Conservation (phyloP, 75 land plant genomes). For the Pinus albicaulis region DNA sequence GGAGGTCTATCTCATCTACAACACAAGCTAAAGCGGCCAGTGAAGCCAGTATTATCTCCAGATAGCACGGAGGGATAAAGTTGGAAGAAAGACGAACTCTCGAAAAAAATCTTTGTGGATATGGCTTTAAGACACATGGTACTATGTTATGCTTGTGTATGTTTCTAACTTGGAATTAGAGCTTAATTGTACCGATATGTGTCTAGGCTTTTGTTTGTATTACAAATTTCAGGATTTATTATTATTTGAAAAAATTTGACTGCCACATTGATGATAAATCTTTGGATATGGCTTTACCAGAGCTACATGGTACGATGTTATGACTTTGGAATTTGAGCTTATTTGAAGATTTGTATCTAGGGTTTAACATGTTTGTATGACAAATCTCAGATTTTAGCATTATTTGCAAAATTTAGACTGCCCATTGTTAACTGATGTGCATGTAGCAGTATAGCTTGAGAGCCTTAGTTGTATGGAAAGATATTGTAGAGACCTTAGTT, state of each 20-base stretch:
- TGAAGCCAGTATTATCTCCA: constrained; percentile 34
- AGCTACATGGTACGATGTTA: constrained; percentile 67
- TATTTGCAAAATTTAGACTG: no score
- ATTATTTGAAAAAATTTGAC: background rate
- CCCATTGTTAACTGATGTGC: background rate
- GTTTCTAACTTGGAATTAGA: constrained; percentile 1
- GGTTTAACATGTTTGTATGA: background rate
- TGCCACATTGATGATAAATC: constrained; percentile 29
- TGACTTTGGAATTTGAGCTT: background rate
- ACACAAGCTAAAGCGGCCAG: constrained; percentile 10
- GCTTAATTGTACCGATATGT: background rate
- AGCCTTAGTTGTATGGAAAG: background rate
- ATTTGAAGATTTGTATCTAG: background rate
- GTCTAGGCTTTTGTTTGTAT: background rate
- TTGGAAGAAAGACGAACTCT: constrained; percentile 69
- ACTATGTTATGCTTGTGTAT: constrained; percentile 2
- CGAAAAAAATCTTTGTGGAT: constrained; percentile 76
- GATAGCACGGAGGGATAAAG: no score
- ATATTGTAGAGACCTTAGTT: background rate
- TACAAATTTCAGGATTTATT: background rate
- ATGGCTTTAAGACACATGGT: constrained; percentile 92
- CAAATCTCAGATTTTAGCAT: background rate
- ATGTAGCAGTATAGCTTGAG: no score
- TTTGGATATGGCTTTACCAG: constrained; percentile 79
- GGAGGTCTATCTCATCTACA: constrained; percentile 6